These are phyloP conservation scores for Pinus tabuliformis DNA, from an alignment of 75 land plant genomes.

Conservation along the genomic window DNA sequence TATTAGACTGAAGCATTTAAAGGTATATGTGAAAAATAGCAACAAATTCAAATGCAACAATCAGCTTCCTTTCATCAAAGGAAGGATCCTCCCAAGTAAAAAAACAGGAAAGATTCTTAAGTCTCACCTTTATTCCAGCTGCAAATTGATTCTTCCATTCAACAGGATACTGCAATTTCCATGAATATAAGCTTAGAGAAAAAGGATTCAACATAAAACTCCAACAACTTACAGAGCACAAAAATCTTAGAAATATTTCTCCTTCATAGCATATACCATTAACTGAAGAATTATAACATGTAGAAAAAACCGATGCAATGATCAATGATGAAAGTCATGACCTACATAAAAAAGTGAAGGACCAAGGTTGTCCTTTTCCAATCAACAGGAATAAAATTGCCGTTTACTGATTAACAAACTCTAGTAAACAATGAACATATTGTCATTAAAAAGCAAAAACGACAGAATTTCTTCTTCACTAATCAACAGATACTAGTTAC, in stretches of 20 bases:
- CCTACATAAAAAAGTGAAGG: too few relatives aligned
- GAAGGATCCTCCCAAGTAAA: neutral
- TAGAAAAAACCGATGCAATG: too few relatives aligned
- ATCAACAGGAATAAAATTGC: too few relatives aligned
- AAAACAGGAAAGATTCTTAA: neutral
- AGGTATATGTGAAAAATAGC: too few relatives aligned
- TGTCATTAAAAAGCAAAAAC: too few relatives aligned
- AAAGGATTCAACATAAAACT: neutral
- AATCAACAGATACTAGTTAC: neutral
- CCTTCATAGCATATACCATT: neutral
- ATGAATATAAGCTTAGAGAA: neutral
- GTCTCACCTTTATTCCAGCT: constrained; percentile 62
- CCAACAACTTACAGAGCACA: neutral
- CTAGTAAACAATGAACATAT: too few relatives aligned
- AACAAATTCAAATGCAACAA: neutral
- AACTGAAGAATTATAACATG: neutral
- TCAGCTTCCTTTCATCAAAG: neutral
- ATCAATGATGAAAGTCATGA: too few relatives aligned
- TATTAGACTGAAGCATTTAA: too few relatives aligned
- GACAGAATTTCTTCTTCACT: neutral
- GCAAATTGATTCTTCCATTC: constrained; percentile 45
- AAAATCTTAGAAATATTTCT: neutral
- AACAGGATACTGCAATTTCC: constrained; percentile 30
- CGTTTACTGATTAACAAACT: too few relatives aligned
- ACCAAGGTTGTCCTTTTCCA: too few relatives aligned